These are phyloP conservation scores for Myotisia sp. DNA, from an alignment of 2,329 filamentous ascomycete species.

Conservation along the genomic window DNA sequence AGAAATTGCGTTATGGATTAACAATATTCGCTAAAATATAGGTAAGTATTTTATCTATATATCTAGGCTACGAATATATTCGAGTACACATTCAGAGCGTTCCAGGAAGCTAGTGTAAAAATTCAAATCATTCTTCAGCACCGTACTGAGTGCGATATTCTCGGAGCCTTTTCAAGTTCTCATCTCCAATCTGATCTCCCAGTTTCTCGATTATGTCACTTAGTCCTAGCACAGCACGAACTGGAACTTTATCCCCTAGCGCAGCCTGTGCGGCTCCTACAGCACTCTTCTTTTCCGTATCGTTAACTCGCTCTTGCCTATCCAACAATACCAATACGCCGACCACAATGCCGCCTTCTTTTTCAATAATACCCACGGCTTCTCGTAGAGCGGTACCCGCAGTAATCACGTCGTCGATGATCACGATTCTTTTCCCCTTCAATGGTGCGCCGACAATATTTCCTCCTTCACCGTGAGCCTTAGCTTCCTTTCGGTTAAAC, in stretches of 20 bases:
- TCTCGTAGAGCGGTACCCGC: conserved; percentile 89
- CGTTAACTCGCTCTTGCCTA: conserved; percentile 48
- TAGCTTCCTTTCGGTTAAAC: conserved; percentile 93
- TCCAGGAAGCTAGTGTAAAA: too few relatives aligned
- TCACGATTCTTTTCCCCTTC: conserved; percentile 70
- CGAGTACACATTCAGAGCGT: too few relatives aligned
- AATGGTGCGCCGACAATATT: conserved; percentile 78
- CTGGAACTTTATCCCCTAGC: conserved; percentile 55
- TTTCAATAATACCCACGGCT: conserved; percentile 75
- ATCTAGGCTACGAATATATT: too few relatives aligned
- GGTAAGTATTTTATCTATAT: too few relatives aligned
- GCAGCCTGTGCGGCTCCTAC: conserved; percentile 76
- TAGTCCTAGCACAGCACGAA: conserved; percentile 62
- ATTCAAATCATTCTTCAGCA: conserved; percentile 14
- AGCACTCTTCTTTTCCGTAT: conserved; percentile 55
- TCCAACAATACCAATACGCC: conserved; percentile 83
- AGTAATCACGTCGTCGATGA: conserved; percentile 94
- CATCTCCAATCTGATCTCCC: conserved; percentile 45
- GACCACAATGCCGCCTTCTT: conserved; percentile 69
- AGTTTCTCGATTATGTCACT: conserved; percentile 66
- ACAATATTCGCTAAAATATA: too few relatives aligned
- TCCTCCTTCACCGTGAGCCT: conserved; percentile 90
- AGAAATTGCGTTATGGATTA: too few relatives aligned
- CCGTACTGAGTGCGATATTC: conserved; percentile 49
- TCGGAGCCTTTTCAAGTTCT: conserved; percentile 53